Conservation (phyloP, 2,329 filamentous ascomycete genomes). For the Xylaria sp. region DNA sequence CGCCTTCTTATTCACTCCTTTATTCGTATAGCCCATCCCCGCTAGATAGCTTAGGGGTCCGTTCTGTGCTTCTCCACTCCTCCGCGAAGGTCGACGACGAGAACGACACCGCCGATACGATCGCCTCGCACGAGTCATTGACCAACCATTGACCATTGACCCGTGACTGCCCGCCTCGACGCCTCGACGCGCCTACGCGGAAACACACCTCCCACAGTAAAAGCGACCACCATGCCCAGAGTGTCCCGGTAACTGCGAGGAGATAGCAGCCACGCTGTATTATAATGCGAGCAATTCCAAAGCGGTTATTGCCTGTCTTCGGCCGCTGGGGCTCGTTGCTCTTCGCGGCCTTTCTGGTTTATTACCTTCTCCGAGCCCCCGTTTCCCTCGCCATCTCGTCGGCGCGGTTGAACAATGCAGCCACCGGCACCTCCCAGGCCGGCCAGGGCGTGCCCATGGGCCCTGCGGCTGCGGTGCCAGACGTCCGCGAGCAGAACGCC, state of each 20-base stretch:
- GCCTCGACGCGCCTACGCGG: conserved; percentile 31
- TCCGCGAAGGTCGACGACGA: conserved; percentile 30
- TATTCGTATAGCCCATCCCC: conserved; percentile 1
- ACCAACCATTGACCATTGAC: background rate
- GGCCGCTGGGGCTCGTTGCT: conserved; percentile 49
- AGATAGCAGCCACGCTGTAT: conserved; percentile 43
- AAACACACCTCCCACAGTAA: conserved; percentile 13
- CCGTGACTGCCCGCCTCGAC: conserved; percentile 28
- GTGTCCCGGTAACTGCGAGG: conserved; percentile 38
- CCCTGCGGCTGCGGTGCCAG: conserved; percentile 40
- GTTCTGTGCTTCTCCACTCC: conserved; percentile 9
- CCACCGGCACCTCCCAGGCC: conserved; percentile 22
- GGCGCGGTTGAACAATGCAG: conserved; percentile 22
- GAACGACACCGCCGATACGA: conserved; percentile 4
- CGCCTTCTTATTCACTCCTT: conserved; percentile 5
- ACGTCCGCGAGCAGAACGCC: conserved; percentile 39
- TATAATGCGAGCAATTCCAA: conserved; percentile 47
- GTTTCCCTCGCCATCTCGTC: conserved; percentile 40
- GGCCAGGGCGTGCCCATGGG: conserved; percentile 8
- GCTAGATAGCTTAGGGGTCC: conserved; percentile 11
- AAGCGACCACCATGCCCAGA: conserved; percentile 45
- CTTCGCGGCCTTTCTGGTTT: conserved; percentile 49
- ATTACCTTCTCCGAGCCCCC: conserved; percentile 48
- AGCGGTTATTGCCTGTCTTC: conserved; percentile 47
- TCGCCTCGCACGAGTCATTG: conserved; percentile 7